These are phyloP conservation scores for Codiaeum variegatum DNA, from an alignment of 441 rosid species.

Conservation along the genomic window DNA sequence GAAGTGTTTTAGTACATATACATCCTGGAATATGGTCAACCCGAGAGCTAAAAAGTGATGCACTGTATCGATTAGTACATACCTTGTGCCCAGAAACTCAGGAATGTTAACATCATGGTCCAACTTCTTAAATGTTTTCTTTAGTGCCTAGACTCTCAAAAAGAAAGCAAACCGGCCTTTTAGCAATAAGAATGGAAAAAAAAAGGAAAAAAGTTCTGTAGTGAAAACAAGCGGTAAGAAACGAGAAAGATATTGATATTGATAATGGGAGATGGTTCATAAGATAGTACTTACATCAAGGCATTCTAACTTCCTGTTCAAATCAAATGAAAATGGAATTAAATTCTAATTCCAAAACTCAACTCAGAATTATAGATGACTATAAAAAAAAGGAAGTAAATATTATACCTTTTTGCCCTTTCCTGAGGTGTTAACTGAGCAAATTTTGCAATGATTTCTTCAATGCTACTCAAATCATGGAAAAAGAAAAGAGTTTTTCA, in stretches of 20 bases:
- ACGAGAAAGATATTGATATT: neutral
- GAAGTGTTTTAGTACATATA: conserved; percentile 10
- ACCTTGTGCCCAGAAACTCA: conserved; percentile 73
- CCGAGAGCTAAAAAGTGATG: neutral
- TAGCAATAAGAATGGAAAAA: conserved; percentile 8
- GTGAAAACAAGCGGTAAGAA: neutral
- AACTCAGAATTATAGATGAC: conserved; percentile 6
- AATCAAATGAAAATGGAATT: conserved; percentile 22
- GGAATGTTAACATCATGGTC: conserved; percentile 77
- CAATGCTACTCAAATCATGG: conserved; percentile 41
- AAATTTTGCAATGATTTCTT: conserved; percentile 65
- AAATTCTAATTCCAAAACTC: conserved; percentile 5
- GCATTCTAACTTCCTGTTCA: conserved; percentile 73
- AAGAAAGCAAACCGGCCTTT: conserved; percentile 24
- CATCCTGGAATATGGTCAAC: conserved; percentile 1
- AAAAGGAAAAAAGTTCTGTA: neutral
- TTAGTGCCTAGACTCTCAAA: conserved; percentile 64
- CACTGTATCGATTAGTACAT: neutral
- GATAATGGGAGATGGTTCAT: conserved; percentile 10
- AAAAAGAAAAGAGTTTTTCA: conserved; percentile 1
- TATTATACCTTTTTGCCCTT: conserved; percentile 58
- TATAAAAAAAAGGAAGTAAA: neutral
- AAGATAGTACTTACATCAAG: conserved; percentile 63
- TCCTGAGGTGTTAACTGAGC: conserved; percentile 76
- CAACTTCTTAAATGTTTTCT: conserved; percentile 68